A percentile compares a stretch with the other conserved stretches of the same genome.
phyloP scores from a whole-genome alignment of 345 rosid species.

The Kernera saxatilis region DNA sequence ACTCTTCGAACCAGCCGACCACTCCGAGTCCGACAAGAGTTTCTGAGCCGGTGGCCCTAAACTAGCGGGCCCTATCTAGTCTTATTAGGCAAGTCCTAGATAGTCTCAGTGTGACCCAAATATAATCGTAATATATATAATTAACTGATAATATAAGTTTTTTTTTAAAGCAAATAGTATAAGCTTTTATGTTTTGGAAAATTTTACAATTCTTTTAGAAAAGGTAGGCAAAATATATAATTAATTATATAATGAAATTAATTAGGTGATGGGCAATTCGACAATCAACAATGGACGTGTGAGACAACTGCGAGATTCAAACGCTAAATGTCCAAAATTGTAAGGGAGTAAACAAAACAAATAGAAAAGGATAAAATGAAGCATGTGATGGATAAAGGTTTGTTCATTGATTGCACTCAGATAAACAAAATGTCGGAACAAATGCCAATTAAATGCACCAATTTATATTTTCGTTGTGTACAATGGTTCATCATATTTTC shows the following conservation, averaged over 20 bases:
- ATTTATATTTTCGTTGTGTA: not conserved
- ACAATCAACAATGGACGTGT: not conserved
- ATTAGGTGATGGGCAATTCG: slow-evolving; percentile 7
- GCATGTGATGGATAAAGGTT: slow-evolving; percentile 20
- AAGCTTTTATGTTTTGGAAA: no score
- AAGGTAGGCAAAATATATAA: not conserved
- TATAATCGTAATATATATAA: no score
- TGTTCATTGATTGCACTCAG: slow-evolving; percentile 7
- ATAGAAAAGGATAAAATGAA: slow-evolving; percentile 6
- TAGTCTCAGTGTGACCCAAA: no score
- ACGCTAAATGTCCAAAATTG: slow-evolving; percentile 3
- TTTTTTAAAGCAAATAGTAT: no score
- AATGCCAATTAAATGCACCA: not conserved
- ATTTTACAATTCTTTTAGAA: not conserved
- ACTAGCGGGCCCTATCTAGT: no score
- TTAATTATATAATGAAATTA: not conserved
- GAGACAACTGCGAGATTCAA: slow-evolving; percentile 18
- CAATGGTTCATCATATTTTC: not conserved
- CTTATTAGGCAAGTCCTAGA: no score
- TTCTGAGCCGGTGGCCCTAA: no score
- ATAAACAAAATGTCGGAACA: not conserved
- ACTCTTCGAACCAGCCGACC: no score
- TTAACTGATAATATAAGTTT: no score
- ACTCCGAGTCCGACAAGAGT: no score
- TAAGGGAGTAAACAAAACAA: slow-evolving; percentile 14